These are phyloP conservation scores for Dactylis glomerata DNA, from an alignment of 176 grass and related monocot genomes.

Conservation along the genomic window DNA sequence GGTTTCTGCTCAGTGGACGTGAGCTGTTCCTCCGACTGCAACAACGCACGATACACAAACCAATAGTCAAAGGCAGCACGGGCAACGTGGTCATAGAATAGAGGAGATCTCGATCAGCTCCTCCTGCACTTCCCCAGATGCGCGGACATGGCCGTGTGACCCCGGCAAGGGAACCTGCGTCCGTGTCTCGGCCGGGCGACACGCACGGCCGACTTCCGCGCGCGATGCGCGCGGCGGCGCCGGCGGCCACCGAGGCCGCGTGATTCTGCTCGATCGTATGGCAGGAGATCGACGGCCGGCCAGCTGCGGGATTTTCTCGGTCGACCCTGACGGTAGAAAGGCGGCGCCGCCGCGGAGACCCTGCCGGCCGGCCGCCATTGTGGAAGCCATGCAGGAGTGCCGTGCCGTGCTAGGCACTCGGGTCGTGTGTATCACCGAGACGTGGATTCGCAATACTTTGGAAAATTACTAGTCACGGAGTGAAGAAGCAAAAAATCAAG, in stretches of 20 bases:
- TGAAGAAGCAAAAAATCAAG: neutral
- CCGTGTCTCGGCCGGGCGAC: slow-evolving; percentile 52
- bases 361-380: slow-evolving; percentile 28
- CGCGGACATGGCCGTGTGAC: slow-evolving; percentile 13
- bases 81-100: neutral
- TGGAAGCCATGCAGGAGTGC: neutral
- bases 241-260: neutral
- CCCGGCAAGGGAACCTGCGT: slow-evolving; percentile 51
- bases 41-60: slow-evolving; percentile 28
- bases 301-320: neutral
- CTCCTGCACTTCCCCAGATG: too few relatives aligned
- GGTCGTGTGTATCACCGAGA: neutral
- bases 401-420: neutral
- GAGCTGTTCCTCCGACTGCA: slow-evolving; percentile 7
- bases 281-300: neutral
- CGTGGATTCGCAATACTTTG: neutral
- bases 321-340: neutral
- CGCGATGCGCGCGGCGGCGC: neutral
- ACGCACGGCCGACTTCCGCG: slow-evolving; percentile 20
- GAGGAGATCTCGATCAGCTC: too few relatives aligned
- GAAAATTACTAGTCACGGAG: too few relatives aligned
- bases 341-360: neutral
- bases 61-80: slow-evolving; percentile 23
- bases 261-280: too few relatives aligned
- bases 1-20: neutral